Evolutionary conservation across 1,139 yeast species (phyloP).

Genomic region (Hyphopichia wangnamkhiaoensis): DNA sequence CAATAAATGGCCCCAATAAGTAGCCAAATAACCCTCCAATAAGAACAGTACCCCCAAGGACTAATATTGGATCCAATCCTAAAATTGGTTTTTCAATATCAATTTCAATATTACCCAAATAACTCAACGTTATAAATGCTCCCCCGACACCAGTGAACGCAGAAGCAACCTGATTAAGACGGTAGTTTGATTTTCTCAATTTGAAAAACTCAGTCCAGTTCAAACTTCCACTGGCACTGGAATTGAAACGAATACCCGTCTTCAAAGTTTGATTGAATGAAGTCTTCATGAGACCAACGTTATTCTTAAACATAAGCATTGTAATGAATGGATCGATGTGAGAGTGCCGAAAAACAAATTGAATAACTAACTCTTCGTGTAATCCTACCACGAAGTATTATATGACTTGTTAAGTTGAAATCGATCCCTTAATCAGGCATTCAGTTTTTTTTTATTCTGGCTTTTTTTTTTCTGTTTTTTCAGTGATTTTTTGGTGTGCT

Average conservation of each 20-base stretch:
- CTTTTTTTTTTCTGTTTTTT: no score
- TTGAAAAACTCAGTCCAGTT: conserved; percentile 80
- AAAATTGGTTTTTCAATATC: conserved; percentile 80
- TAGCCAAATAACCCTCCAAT: conserved; percentile 79
- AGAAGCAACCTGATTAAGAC: conserved; percentile 68
- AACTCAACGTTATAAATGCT: conserved; percentile 70
- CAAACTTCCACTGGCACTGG: conserved; percentile 18
- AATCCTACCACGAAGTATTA: no score
- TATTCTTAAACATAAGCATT: conserved; percentile 13
- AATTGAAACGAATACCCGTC: background rate
- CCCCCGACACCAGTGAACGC: conserved; percentile 67
- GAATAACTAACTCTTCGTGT: no score
- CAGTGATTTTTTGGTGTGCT: no score
- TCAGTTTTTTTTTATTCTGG: no score
- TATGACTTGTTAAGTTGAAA: no score
- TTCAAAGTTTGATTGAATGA: conserved; percentile 20
- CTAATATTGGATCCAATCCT: conserved; percentile 86
- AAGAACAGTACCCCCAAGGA: conserved; percentile 65
- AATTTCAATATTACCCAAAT: conserved; percentile 75
- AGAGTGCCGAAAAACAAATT: no score
- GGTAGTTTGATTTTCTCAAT: conserved; percentile 73
- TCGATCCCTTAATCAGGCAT: no score
- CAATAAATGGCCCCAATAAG: conserved; percentile 80
- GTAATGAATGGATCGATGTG: background rate
- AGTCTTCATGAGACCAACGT: conserved; percentile 16